phyloP scores from a whole-genome alignment of 2,329 filamentous ascomycete species.

The Dactylonectria macrodidyma region DNA sequence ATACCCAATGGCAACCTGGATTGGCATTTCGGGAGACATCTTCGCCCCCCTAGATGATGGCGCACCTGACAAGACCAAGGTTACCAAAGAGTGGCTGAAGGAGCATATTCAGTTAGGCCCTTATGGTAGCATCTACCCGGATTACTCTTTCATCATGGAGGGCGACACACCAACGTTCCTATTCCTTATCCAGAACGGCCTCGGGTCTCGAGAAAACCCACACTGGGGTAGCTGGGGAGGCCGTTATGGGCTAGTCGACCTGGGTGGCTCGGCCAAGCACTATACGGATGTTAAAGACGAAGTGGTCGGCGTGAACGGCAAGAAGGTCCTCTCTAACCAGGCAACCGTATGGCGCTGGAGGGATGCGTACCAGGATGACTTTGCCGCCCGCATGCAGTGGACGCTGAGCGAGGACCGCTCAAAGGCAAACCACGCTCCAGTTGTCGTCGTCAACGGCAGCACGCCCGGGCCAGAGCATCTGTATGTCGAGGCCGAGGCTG shows the following conservation, averaged over 20 bases:
- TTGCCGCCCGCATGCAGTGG: conserved; percentile 60
- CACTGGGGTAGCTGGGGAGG: conserved; percentile 66
- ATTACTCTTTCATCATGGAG: conserved; percentile 67
- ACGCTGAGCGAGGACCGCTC: conserved; percentile 45
- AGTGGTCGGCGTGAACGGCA: conserved; percentile 48
- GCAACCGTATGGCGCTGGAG: conserved; percentile 61
- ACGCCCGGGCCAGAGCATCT: conserved; percentile 55
- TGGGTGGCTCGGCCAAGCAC: conserved; percentile 39
- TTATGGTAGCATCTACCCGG: conserved; percentile 61
- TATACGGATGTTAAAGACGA: conserved; percentile 50
- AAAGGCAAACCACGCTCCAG: conserved; percentile 62
- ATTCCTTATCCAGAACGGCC: conserved; percentile 52
- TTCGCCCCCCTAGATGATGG: conserved; percentile 45
- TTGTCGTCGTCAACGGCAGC: conserved; percentile 58
- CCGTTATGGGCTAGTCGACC: conserved; percentile 56
- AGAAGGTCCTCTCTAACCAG: conserved; percentile 46
- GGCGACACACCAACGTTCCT: conserved; percentile 67
- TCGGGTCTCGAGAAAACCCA: conserved; percentile 62
- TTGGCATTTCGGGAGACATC: conserved; percentile 64
- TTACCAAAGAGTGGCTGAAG: conserved; percentile 66
- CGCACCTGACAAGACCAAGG: conserved; percentile 60
- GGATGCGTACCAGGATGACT: conserved; percentile 58
- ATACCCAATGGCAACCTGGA: conserved; percentile 69
- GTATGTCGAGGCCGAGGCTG: conserved; percentile 58
- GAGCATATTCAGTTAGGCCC: conserved; percentile 66